A percentile compares a stretch with the other conserved stretches of the same genome.
Conservation (phyloP, 2,329 filamentous ascomycete genomes). For the Nigrograna mackinnonii region DNA sequence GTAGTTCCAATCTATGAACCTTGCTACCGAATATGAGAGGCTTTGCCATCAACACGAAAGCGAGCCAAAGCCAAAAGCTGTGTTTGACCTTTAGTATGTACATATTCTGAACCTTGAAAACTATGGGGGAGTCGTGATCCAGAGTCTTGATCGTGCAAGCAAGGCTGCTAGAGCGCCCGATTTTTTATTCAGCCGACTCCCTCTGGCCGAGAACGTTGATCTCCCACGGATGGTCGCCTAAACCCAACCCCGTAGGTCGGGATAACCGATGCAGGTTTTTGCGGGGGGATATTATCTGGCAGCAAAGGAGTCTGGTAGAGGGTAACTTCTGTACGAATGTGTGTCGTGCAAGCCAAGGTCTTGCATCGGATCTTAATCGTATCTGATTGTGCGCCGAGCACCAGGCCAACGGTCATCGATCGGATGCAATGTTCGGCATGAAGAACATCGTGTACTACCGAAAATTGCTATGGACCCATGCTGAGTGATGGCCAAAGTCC, state of each 20-base stretch:
- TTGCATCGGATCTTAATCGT: constrained; percentile 4
- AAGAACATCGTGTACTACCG: neutral
- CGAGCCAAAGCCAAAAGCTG: constrained; percentile 2
- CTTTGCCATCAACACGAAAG: neutral
- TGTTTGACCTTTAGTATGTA: constrained; percentile 17
- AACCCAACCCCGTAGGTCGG: too few species aligned
- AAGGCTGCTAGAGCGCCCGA: too few species aligned
- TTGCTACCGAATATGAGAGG: constrained; percentile 15
- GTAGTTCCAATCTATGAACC: constrained; percentile 18
- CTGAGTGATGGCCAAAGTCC: constrained; percentile 1
- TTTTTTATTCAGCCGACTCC: too few species aligned
- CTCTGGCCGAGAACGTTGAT: too few species aligned
- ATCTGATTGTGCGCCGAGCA: constrained; percentile 4
- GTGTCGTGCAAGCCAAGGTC: constrained; percentile 8
- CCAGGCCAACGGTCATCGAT: constrained; percentile 5
- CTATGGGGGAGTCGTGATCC: too few species aligned
- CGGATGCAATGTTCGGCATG: constrained; percentile 4
- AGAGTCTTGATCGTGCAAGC: too few species aligned
- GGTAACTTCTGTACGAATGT: constrained; percentile 5
- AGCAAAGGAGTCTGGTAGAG: constrained; percentile 11
- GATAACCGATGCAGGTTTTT: constrained; percentile 18
- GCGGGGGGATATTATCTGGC: constrained; percentile 19
- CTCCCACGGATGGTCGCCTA: too few species aligned
- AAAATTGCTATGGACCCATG: neutral
- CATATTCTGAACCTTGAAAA: constrained; percentile 2